Conservation (phyloP, 2,329 filamentous ascomycete genomes). For the Xylaria sp. region DNA sequence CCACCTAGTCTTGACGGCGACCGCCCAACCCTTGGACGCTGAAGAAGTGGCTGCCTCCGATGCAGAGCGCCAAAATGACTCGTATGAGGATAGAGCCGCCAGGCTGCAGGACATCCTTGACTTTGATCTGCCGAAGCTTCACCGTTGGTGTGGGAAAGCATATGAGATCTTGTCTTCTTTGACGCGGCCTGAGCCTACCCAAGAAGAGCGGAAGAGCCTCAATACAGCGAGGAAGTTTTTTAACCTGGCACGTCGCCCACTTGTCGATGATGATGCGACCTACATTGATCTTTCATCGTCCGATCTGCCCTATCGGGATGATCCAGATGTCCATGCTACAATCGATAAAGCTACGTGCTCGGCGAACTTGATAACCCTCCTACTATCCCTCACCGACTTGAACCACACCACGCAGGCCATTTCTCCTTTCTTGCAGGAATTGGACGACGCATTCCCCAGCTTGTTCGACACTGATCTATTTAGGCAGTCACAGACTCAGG, state of each 20-base stretch:
- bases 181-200: slow-evolving; percentile 18
- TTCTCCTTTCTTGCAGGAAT: slow-evolving; percentile 29
- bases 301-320: slow-evolving; percentile 24
- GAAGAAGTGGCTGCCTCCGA: slow-evolving; percentile 3
- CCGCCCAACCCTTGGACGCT: neutral
- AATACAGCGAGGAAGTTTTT: slow-evolving; percentile 23
- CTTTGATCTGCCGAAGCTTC: slow-evolving; percentile 37
- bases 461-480: slow-evolving; percentile 20
- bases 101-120: slow-evolving; percentile 36
- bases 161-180: slow-evolving; percentile 27
- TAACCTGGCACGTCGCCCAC: slow-evolving; percentile 28
- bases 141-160: slow-evolving; percentile 32
- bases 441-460: slow-evolving; percentile 34
- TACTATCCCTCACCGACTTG: slow-evolving; percentile 29
- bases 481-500: slow-evolving; percentile 14
- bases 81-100: slow-evolving; percentile 29
- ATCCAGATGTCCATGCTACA: slow-evolving; percentile 14
- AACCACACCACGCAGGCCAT: slow-evolving; percentile 10
- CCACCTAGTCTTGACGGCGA: slow-evolving; percentile 13
- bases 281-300: slow-evolving; percentile 30
- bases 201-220: slow-evolving; percentile 25
- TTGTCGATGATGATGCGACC: slow-evolving; percentile 19
- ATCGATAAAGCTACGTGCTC: slow-evolving; percentile 27
- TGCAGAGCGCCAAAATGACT: slow-evolving; percentile 24
- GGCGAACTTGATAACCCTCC: slow-evolving; percentile 38